phyloP scores from a whole-genome alignment of 1,284 basidiomycete genomes.

The Butyriboletus appendiculatus region DNA sequence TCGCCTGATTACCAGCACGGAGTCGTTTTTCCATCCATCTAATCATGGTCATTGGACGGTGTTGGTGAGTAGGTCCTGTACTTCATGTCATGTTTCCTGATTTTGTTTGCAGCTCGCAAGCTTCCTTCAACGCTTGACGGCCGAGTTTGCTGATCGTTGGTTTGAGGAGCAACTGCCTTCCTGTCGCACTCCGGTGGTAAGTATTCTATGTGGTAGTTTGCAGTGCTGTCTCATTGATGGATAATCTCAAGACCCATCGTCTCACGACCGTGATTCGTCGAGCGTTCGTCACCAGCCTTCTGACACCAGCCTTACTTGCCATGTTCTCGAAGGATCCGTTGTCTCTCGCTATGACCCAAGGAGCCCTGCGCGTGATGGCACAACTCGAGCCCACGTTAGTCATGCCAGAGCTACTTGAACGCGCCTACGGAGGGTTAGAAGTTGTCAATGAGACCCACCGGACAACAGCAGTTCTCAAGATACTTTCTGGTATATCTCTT shows the following conservation, averaged over 20 bases:
- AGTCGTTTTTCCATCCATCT: constrained; percentile 92
- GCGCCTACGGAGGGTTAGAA: constrained; percentile 90
- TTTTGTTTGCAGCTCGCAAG: constrained; percentile 29
- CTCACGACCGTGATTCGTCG: constrained; percentile 84
- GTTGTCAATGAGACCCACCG: constrained; percentile 94
- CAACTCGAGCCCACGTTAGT: constrained; percentile 86
- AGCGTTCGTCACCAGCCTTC: constrained; percentile 80
- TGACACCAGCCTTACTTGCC: constrained; percentile 87
- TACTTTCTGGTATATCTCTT: constrained; percentile 80
- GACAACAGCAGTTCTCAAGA: constrained; percentile 88
- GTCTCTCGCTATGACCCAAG: constrained; percentile 68
- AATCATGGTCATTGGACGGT: constrained; percentile 79
- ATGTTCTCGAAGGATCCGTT: constrained; percentile 93
- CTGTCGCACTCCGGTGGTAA: constrained; percentile 83
- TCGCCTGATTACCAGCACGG: constrained; percentile 88
- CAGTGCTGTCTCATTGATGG: constrained; percentile 1
- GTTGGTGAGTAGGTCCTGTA: constrained; percentile 41
- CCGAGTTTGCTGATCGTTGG: constrained; percentile 82
- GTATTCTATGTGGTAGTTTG: constrained; percentile 18
- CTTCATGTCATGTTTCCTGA: constrained; percentile 11
- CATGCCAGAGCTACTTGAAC: constrained; percentile 91
- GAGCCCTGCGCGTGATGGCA: constrained; percentile 71
- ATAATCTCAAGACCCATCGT: constrained; percentile 56
- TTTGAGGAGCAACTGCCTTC: constrained; percentile 78
- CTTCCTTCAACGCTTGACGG: constrained; percentile 56